phyloP scores from a whole-genome alignment of 2,329 filamentous ascomycete genomes.

The Monosporascus sp. region DNA sequence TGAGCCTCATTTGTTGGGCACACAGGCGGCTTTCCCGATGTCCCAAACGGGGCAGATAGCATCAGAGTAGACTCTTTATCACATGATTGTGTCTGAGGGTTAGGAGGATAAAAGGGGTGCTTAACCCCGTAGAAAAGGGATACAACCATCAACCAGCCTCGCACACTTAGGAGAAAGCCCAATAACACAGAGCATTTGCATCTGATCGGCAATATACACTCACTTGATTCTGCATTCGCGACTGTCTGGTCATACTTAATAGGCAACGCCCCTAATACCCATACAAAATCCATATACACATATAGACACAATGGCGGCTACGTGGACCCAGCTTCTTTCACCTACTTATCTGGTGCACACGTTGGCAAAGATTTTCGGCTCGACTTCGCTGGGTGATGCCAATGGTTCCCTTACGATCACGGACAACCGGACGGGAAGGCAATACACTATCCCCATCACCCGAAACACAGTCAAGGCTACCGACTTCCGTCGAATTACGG shows the following conservation, averaged over 20 bases:
- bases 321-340: not conserved
- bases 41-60: not conserved
- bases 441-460: constrained; percentile 25
- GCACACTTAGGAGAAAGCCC: not conserved
- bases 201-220: not conserved
- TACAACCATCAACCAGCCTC: not conserved
- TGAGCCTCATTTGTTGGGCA: not conserved
- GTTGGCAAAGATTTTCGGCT: not conserved
- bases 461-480: constrained; percentile 25
- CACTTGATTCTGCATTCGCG: not conserved
- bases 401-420: not conserved
- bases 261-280: not conserved
- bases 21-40: not conserved
- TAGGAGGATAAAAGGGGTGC: not conserved
- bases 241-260: not conserved
- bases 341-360: not conserved
- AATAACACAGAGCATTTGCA: not conserved
- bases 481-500: constrained; percentile 24
- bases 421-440: constrained; percentile 23
- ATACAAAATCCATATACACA: not conserved
- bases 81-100: not conserved
- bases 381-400: not conserved
- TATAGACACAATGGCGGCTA: not conserved
- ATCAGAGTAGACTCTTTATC: not conserved
- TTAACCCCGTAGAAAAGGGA: not conserved